These are phyloP conservation scores for Leccinum olivaceoglutinosum DNA, from an alignment of 1,284 basidiomycete genomes.

Conservation along the genomic window DNA sequence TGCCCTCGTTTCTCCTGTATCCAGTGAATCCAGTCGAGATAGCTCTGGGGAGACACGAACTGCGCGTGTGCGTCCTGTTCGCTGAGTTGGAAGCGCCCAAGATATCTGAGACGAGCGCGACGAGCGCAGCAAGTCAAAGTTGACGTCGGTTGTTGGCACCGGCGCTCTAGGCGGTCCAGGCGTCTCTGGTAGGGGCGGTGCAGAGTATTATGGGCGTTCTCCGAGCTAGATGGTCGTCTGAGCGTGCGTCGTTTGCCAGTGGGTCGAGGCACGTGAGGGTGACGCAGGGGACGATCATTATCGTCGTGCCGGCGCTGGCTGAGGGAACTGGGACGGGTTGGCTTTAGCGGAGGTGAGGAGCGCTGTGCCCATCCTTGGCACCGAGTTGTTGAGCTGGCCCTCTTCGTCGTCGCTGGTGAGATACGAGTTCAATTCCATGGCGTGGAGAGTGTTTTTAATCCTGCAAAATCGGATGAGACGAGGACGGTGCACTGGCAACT, in stretches of 20 bases:
- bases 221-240: constrained; percentile 59
- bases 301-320: not conserved
- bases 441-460: constrained; percentile 68
- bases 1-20: constrained; percentile 29
- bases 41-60: constrained; percentile 53
- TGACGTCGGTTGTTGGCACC: constrained; percentile 54
- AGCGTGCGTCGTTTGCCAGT: constrained; percentile 24
- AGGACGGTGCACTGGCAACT: not conserved
- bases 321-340: constrained; percentile 36
- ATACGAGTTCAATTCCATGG: constrained; percentile 78
- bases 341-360: constrained; percentile 53
- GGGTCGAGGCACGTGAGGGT: constrained; percentile 65
- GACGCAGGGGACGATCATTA: constrained; percentile 26
- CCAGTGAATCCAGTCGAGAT: constrained; percentile 48
- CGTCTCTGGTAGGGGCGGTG: constrained; percentile 23
- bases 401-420: constrained; percentile 59
- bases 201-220: constrained; percentile 35
- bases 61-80: constrained; percentile 54
- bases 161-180: constrained; percentile 17
- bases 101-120: constrained; percentile 83
- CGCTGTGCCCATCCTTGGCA: constrained; percentile 56
- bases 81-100: constrained; percentile 48
- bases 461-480: constrained; percentile 33
- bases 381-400: constrained; percentile 65
- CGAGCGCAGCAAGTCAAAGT: constrained; percentile 75